Conservation (phyloP, 768 basidiomycete genomes). For the Cyclocybe cylindracea region DNA sequence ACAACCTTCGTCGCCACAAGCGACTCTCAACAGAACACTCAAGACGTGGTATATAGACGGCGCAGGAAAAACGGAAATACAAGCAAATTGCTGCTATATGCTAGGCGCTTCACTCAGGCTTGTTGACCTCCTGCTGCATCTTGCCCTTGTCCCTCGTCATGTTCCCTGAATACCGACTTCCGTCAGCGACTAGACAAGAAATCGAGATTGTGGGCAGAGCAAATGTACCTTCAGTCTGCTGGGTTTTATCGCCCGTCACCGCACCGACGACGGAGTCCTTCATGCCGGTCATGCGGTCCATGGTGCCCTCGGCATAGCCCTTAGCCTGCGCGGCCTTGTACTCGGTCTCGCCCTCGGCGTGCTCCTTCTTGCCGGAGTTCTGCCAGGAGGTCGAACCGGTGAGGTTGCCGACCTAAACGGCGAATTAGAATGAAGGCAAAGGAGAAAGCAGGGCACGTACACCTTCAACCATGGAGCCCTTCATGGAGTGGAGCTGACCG, state of each 20-base stretch:
- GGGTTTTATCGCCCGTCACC: slow-evolving; percentile 40
- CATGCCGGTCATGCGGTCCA: slow-evolving; percentile 43
- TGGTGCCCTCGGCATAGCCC: slow-evolving; percentile 45
- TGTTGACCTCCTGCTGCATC: no score
- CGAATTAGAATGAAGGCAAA: no score
- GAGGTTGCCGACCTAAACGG: slow-evolving; percentile 28
- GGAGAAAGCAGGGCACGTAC: no score
- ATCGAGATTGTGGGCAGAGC: not conserved
- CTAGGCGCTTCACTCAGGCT: no score
- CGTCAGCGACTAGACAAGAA: no score
- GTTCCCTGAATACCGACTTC: no score
- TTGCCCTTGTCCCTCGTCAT: no score
- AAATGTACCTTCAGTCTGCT: slow-evolving; percentile 37
- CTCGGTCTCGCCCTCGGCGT: slow-evolving; percentile 43
- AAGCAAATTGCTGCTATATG: no score
- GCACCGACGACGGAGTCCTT: slow-evolving; percentile 47
- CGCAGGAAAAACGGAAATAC: no score
- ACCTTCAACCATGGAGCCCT: slow-evolving; percentile 32
- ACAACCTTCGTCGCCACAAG: no score
- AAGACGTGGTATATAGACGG: no score
- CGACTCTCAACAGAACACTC: no score
- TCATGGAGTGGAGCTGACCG: slow-evolving; percentile 39
- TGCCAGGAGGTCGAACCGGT: slow-evolving; percentile 41
- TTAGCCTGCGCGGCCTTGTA: slow-evolving; percentile 43
- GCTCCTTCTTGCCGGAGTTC: slow-evolving; percentile 44